Conservation (phyloP, 352 stramenopile genomes). For the Salisapilia sapeloensis region DNA sequence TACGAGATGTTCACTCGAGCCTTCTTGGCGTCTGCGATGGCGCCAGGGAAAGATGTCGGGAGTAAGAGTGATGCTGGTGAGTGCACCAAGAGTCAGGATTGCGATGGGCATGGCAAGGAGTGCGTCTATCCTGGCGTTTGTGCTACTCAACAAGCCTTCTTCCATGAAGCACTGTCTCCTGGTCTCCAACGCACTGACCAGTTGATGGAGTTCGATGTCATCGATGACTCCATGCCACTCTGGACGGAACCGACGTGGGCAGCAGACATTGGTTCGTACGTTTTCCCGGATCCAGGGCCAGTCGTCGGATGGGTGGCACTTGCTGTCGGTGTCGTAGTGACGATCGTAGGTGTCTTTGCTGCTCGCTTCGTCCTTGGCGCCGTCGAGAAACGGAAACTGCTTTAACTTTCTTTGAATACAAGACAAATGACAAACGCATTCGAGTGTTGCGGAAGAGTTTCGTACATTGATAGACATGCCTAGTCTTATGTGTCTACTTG, state of each 20-base stretch:
- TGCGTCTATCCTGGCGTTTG: conserved; percentile 70
- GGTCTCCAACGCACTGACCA: conserved; percentile 31
- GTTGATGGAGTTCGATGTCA: conserved; percentile 29
- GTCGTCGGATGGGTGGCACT: conserved; percentile 62
- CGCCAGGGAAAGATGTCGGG: conserved; percentile 9
- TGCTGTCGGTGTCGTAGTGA: conserved; percentile 21
- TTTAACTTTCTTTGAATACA: conserved; percentile 23
- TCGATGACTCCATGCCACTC: conserved; percentile 49
- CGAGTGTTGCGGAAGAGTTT: too few species aligned
- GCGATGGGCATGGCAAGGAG: conserved; percentile 33
- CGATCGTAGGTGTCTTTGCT: conserved; percentile 15
- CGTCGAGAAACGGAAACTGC: conserved; percentile 72
- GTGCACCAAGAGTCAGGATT: conserved; percentile 41
- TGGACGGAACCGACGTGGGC: conserved; percentile 64
- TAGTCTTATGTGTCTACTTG: too few species aligned
- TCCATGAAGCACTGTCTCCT: conserved; percentile 63
- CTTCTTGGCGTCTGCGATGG: conserved; percentile 43
- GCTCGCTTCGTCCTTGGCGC: conserved; percentile 32
- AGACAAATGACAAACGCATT: too few species aligned
- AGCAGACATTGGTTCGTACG: conserved; percentile 47
- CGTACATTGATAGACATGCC: too few species aligned
- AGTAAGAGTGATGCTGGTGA: conserved; percentile 11
- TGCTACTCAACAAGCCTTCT: conserved; percentile 28
- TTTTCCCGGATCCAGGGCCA: conserved; percentile 58
- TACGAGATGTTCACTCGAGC: conserved; percentile 65